Base-by-base conservation (phyloP, 2,329 filamentous ascomycete species). In the Aspergillus quadricinctus region DNA sequence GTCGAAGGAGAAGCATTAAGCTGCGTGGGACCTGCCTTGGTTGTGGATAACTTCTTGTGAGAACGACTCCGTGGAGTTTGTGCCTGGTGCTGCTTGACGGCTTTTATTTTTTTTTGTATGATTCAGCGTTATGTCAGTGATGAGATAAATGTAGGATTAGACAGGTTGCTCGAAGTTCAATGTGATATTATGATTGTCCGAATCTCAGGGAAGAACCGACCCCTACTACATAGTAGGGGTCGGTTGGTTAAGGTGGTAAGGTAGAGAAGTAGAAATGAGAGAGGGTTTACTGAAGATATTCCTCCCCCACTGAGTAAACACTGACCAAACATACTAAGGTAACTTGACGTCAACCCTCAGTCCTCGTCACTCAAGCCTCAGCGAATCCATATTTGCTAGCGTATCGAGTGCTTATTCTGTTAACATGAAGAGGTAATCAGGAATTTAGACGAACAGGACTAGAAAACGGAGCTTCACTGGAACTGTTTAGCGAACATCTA, bases 21-120 rank as follows among this genome's bases (percentile, higher is more conserved):
- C 25, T 71, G 69, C 55, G 62, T 66, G 50, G 70, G 70, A 1
- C 62, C 63, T 29, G 61, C 64, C 9, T 62, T 71, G 58, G 62
- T 64, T 21, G 61, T 63, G 21, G 65, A 65, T 43, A 65, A 70
- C 58, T 62, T 60, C 9, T 57, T 67, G 60, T 64, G 60, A 64
- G 19, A 54, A 43, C 31, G 43, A 50, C 10, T 40, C 28, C 11
- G 14, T 4, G 11, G 11, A 5, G 31, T 17, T 17, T 35, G 31
- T 35, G 4, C 11, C 11, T 35, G 11, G 53, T 4, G 14, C 19
- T 25, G 17, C 29, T 17, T 27, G 27, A 23, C 48, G 40, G 6
- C 23, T 7, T 31, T 35, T 25, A 5, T 31, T 50, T 50, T 17
- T n/a, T n/a, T 23, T 17, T 17, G 28, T 37, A n/a, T 10, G 49